A percentile compares a stretch with the other conserved stretches of the same genome.
Conservation (phyloP, 768 basidiomycete genomes). For the Termitomyces sp. region DNA sequence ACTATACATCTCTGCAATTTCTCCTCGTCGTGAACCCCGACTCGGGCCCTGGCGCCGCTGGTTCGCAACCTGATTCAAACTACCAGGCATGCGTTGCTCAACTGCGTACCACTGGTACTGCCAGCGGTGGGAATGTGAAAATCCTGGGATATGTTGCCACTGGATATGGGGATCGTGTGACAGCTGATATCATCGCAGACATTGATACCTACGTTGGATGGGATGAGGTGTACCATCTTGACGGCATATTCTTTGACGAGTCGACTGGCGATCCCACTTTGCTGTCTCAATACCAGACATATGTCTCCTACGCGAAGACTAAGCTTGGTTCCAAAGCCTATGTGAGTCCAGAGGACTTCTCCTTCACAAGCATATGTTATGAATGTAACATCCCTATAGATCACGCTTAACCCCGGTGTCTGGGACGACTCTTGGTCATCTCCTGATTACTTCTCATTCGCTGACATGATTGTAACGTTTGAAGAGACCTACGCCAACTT, state of each 20-base stretch:
- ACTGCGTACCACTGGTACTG: constrained; percentile 9
- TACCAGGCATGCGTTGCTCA: constrained; percentile 23
- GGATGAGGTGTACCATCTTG: constrained; percentile 15
- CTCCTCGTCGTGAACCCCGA: constrained; percentile 20
- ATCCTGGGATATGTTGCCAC: constrained; percentile 28
- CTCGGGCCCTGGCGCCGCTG: constrained; percentile 20
- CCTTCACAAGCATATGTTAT: no score
- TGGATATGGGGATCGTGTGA: constrained; percentile 14
- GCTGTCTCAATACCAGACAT: constrained; percentile 16
- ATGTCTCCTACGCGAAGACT: no score
- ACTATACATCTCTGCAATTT: constrained; percentile 22
- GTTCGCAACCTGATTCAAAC: constrained; percentile 20
- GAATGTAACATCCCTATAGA: no score
- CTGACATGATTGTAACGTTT: no score
- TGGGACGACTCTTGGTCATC: no score
- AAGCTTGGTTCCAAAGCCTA: no score
- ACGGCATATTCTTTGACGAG: constrained; percentile 33
- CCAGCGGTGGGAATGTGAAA: constrained; percentile 18
- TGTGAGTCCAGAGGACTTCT: no score
- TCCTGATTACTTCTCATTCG: no score
- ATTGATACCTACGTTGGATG: constrained; percentile 20
- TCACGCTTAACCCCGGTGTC: no score
- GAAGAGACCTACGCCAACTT: no score
- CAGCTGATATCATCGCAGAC: constrained; percentile 19
- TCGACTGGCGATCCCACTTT: constrained; percentile 7